A percentile compares a stretch with the other conserved stretches of the same genome.
These are phyloP conservation scores for Flaveria linearis DNA, from an alignment of 129 eudicot genomes.

Conservation along the genomic window DNA sequence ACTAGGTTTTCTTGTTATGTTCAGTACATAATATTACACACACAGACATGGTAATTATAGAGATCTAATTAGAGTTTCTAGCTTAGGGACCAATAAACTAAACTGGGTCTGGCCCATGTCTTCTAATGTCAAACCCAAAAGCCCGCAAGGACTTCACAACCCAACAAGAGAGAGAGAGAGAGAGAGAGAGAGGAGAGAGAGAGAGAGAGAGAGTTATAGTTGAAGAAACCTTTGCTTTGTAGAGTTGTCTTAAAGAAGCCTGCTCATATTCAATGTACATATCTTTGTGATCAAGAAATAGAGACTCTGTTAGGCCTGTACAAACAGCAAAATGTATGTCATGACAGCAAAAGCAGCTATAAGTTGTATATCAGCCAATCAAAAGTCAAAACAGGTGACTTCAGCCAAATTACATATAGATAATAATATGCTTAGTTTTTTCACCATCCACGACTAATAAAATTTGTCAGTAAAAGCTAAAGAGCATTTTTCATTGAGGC, in stretches of 20 bases:
- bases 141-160: too few species aligned
- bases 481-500: background rate
- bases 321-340: slow-evolving; percentile 28
- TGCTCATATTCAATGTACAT: slow-evolving; percentile 90
- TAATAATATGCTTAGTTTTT: slow-evolving; percentile 12
- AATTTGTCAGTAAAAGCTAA: slow-evolving; percentile 11
- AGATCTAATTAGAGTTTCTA: too few species aligned
- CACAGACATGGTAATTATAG: too few species aligned
- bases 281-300: slow-evolving; percentile 87
- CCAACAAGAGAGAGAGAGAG: background rate
- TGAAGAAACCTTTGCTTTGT: slow-evolving; percentile 76
- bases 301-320: slow-evolving; percentile 89
- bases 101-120: too few species aligned
- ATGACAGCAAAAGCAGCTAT: slow-evolving; percentile 13
- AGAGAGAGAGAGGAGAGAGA: slow-evolving; percentile 2
- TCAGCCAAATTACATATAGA: background rate
- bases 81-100: too few species aligned
- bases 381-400: slow-evolving; percentile 3
- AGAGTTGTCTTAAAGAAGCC: slow-evolving; percentile 85
- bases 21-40: too few species aligned
- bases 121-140: too few species aligned
- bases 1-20: too few species aligned
- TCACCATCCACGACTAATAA: background rate
- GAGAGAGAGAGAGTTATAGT: slow-evolving; percentile 1
- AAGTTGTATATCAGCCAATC: slow-evolving; percentile 11